phyloP scores from a whole-genome alignment of 1,284 basidiomycete species.

The Ganoderma sp. region DNA sequence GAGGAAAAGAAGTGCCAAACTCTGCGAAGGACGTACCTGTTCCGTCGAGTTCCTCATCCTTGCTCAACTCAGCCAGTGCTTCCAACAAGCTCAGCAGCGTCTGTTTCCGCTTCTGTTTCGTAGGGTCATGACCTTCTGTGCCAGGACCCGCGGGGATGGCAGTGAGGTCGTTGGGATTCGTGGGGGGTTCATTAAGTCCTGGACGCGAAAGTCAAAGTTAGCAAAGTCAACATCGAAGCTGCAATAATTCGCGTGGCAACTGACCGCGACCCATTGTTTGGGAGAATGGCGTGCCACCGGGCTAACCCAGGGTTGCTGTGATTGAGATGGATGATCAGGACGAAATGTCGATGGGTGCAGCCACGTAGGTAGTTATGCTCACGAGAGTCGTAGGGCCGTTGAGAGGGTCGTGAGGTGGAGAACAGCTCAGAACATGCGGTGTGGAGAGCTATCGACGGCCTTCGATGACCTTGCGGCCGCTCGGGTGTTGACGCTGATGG shows the following conservation, averaged over 20 bases:
- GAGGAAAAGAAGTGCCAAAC: not conserved
- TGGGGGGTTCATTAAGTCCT: conserved; percentile 19
- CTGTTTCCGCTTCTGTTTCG: conserved; percentile 53
- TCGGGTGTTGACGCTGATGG: conserved; percentile 25
- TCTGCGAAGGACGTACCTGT: conserved; percentile 44
- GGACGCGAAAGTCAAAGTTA: conserved; percentile 4
- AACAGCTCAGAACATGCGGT: conserved; percentile 15
- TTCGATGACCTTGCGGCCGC: conserved; percentile 1
- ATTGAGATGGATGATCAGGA: conserved; percentile 12
- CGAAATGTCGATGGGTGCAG: not conserved
- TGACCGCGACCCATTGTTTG: conserved; percentile 35
- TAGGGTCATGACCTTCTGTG: conserved; percentile 21
- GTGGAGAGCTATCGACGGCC: conserved; percentile 7
- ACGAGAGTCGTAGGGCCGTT: conserved; percentile 24
- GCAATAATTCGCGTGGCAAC: conserved; percentile 6
- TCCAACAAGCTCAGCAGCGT: conserved; percentile 72
- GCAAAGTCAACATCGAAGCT: not conserved
- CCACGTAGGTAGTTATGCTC: not conserved
- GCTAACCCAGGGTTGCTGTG: conserved; percentile 17
- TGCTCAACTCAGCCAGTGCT: conserved; percentile 60
- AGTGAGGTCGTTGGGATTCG: conserved; percentile 42
- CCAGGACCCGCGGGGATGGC: conserved; percentile 25
- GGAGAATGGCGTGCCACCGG: conserved; percentile 23
- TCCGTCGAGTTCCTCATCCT: conserved; percentile 51
- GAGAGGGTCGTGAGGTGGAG: conserved; percentile 19